Conservation (phyloP, 1,139 yeast genomes). For the Suhomyces panamericanus region DNA sequence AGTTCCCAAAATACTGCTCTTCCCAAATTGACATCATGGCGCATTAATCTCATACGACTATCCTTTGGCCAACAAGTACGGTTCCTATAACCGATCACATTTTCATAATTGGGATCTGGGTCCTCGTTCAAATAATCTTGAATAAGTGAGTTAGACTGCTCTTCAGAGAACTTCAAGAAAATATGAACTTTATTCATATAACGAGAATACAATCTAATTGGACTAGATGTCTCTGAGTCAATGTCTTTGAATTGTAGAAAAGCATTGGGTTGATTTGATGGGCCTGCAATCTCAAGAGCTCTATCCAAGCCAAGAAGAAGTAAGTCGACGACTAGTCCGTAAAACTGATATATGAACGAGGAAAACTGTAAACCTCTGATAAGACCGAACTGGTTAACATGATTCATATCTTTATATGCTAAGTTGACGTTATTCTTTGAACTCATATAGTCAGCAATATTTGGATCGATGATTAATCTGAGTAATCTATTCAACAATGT, state of each 20-base stretch:
- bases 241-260: slow-evolving; percentile 69
- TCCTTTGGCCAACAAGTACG: slow-evolving; percentile 96
- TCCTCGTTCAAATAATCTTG: slow-evolving; percentile 78
- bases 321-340: slow-evolving; percentile 82
- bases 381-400: slow-evolving; percentile 84
- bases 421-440: slow-evolving; percentile 84
- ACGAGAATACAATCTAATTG: slow-evolving; percentile 79
- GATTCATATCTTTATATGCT: slow-evolving; percentile 93
- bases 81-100: slow-evolving; percentile 83
- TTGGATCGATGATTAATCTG: slow-evolving; percentile 81
- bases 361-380: slow-evolving; percentile 88
- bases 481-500: slow-evolving; percentile 81
- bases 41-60: slow-evolving; percentile 83
- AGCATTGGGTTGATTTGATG: slow-evolving; percentile 67
- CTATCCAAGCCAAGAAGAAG: slow-evolving; percentile 81
- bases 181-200: slow-evolving; percentile 82
- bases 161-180: slow-evolving; percentile 67
- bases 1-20: slow-evolving; percentile 93
- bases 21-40: slow-evolving; percentile 91
- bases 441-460: slow-evolving; percentile 92
- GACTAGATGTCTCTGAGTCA: slow-evolving; percentile 61
- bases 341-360: slow-evolving; percentile 85
- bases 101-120: slow-evolving; percentile 90
- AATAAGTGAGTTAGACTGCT: slow-evolving; percentile 71
- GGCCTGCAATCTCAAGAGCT: slow-evolving; percentile 86